These are phyloP conservation scores for Apiospora saccharicola DNA, from an alignment of 2,329 filamentous ascomycete species.

Conservation along the genomic window DNA sequence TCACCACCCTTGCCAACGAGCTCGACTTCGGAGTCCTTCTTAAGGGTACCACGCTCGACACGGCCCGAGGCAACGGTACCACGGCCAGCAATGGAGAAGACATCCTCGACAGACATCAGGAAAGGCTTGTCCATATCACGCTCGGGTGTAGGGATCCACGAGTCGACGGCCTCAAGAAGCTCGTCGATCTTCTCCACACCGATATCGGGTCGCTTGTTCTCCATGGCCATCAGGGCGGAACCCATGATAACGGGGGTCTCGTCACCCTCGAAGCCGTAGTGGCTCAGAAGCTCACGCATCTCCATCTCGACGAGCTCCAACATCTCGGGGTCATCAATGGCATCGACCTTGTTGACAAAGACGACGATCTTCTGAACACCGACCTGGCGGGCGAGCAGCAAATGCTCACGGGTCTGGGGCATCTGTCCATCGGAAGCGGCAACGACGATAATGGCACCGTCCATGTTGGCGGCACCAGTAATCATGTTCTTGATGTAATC, in stretches of 20 bases:
- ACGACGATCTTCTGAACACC: slow-evolving; percentile 98
- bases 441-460: slow-evolving; percentile 98
- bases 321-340: slow-evolving; percentile 98
- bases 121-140: slow-evolving; percentile 98
- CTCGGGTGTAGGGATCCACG: slow-evolving; percentile 94
- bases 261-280: slow-evolving; percentile 97
- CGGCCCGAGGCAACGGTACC: slow-evolving; percentile 96
- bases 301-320: slow-evolving; percentile 99
- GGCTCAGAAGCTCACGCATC: slow-evolving; percentile 94
- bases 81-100: slow-evolving; percentile 90
- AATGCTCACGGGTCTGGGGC: slow-evolving; percentile 98
- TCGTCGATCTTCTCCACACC: slow-evolving; percentile 89
- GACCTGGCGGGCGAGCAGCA: slow-evolving; percentile 96
- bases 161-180: slow-evolving; percentile 87
- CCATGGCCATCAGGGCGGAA: slow-evolving; percentile 92
- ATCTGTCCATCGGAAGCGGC: slow-evolving; percentile 99
- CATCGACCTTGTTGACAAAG: slow-evolving; percentile 99
- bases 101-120: slow-evolving; percentile 97
- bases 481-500: slow-evolving; percentile 99
- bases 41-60: slow-evolving; percentile 93
- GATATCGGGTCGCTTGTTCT: slow-evolving; percentile 86
- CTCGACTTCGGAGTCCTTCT: slow-evolving; percentile 94
- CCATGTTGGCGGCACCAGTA: slow-evolving; percentile 99
- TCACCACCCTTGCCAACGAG: slow-evolving; percentile 84
- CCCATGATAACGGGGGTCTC: slow-evolving; percentile 97